A percentile compares a stretch with the other conserved stretches of the same genome.
phyloP scores from a whole-genome alignment of 306 rosid genomes.

The Dryas alaskensis region DNA sequence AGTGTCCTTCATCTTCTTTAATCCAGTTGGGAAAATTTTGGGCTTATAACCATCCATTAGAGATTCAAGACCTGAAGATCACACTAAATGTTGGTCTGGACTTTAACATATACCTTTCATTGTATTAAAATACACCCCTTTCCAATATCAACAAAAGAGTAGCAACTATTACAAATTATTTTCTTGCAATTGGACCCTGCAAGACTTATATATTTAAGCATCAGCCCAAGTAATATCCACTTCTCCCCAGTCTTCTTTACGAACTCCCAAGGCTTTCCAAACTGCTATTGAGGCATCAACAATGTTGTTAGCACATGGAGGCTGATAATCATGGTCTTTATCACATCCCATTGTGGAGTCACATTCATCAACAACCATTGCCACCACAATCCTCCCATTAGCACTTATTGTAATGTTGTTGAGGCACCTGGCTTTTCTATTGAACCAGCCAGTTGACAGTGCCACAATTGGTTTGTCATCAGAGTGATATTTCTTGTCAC shows the following conservation, averaged over 20 bases:
- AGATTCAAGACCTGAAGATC: too few species aligned
- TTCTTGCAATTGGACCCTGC: too few species aligned
- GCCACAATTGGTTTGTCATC: slow-evolving; percentile 39
- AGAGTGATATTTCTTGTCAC: slow-evolving; percentile 40
- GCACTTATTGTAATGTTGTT: slow-evolving; percentile 33
- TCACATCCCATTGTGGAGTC: slow-evolving; percentile 56
- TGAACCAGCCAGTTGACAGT: slow-evolving; percentile 46
- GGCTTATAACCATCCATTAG: too few species aligned
- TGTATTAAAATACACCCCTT: too few species aligned
- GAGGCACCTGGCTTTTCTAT: slow-evolving; percentile 29
- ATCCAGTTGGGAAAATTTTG: too few species aligned
- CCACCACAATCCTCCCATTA: slow-evolving; percentile 47
- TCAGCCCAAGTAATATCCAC: slow-evolving; percentile 28
- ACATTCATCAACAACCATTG: slow-evolving; percentile 59
- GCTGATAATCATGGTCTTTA: slow-evolving; percentile 36
- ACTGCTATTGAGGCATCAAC: slow-evolving; percentile 44
- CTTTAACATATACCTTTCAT: too few species aligned
- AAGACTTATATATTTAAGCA: slow-evolving; percentile 12
- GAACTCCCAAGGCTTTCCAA: slow-evolving; percentile 32
- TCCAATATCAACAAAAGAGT: too few species aligned
- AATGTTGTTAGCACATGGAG: slow-evolving; percentile 41
- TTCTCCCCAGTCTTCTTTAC: slow-evolving; percentile 19
- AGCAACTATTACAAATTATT: too few species aligned
- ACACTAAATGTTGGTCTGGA: too few species aligned
- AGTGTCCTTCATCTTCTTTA: too few species aligned